Percentiles rank a stretch among this genome's conserved stretches.
These are phyloP conservation scores for Cetraspora pellucida DNA, from an alignment of 192 early-diverging fungal species.

Conservation along the genomic window DNA sequence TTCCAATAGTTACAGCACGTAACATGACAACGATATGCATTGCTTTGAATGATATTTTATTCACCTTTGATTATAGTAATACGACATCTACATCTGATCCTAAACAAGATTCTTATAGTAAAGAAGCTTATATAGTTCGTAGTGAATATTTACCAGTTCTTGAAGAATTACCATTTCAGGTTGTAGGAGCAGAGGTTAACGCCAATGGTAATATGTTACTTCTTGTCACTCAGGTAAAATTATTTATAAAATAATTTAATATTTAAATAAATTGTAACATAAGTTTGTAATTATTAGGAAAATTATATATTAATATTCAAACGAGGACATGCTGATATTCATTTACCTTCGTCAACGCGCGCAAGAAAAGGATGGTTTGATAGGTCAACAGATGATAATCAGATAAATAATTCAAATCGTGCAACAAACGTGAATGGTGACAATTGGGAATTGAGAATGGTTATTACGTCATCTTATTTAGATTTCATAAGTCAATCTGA, in stretches of 20 bases:
- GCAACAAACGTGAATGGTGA: neutral
- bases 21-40: constrained; percentile 13
- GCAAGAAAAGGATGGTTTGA: neutral
- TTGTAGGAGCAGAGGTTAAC: constrained; percentile 17
- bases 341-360: neutral
- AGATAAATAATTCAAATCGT: neutral
- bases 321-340: neutral
- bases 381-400: neutral
- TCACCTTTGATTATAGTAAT: constrained; percentile 10
- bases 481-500: neutral
- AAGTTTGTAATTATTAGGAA: neutral
- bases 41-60: constrained; percentile 13
- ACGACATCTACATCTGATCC: neutral
- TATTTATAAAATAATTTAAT: neutral
- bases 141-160: neutral
- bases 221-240: constrained; percentile 25
- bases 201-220: constrained; percentile 3
- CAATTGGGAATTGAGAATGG: constrained; percentile 19
- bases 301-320: constrained; percentile 22
- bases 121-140: constrained; percentile 20
- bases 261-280: too few species aligned
- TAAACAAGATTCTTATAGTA: constrained; percentile 1
- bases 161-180: constrained; percentile 6
- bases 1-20: neutral
- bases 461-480: neutral